phyloP scores from a whole-genome alignment of 768 basidiomycete genomes.

The Leccinum subgranulosum region DNA sequence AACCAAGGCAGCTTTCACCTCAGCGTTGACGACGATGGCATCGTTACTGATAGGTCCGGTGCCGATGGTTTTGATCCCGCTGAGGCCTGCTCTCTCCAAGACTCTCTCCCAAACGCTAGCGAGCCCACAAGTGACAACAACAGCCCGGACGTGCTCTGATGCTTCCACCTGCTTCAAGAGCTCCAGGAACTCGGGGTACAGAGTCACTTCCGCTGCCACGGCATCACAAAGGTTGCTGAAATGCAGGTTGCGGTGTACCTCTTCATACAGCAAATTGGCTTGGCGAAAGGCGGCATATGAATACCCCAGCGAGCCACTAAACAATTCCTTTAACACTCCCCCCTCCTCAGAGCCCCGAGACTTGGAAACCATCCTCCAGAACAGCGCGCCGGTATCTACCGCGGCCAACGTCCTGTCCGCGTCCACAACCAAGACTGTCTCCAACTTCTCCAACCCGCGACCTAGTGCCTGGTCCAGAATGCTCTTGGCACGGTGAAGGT shows the following conservation, averaged over 20 bases:
- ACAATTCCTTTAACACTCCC: slow-evolving; percentile 12
- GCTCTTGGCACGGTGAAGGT: slow-evolving; percentile 12
- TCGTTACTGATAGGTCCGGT: slow-evolving; percentile 8
- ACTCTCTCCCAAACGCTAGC: slow-evolving; percentile 9
- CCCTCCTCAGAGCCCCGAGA: slow-evolving; percentile 12
- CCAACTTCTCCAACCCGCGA: slow-evolving; percentile 10
- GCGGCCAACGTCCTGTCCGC: slow-evolving; percentile 11
- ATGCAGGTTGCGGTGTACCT: slow-evolving; percentile 9
- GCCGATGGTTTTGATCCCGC: slow-evolving; percentile 10
- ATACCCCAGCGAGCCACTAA: slow-evolving; percentile 12
- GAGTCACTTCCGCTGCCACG: slow-evolving; percentile 12
- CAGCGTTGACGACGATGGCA: slow-evolving; percentile 10
- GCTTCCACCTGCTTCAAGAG: slow-evolving; percentile 17
- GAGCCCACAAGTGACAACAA: slow-evolving; percentile 14
- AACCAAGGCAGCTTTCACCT: slow-evolving; percentile 16
- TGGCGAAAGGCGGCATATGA: slow-evolving; percentile 13
- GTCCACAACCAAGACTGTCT: slow-evolving; percentile 11
- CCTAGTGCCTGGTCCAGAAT: slow-evolving; percentile 14
- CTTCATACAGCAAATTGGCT: slow-evolving; percentile 10
- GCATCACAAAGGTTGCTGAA: slow-evolving; percentile 14
- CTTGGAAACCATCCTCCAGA: slow-evolving; percentile 11
- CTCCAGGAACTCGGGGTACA: slow-evolving; percentile 14
- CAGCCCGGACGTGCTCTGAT: slow-evolving; percentile 15
- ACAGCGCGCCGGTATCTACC: slow-evolving; percentile 9
- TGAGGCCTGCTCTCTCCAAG: slow-evolving; percentile 15